Percentiles rank a stretch among this genome's conserved stretches.
phyloP scores from a whole-genome alignment of 2,329 filamentous ascomycete genomes.

The Aspergillus tamarii region DNA sequence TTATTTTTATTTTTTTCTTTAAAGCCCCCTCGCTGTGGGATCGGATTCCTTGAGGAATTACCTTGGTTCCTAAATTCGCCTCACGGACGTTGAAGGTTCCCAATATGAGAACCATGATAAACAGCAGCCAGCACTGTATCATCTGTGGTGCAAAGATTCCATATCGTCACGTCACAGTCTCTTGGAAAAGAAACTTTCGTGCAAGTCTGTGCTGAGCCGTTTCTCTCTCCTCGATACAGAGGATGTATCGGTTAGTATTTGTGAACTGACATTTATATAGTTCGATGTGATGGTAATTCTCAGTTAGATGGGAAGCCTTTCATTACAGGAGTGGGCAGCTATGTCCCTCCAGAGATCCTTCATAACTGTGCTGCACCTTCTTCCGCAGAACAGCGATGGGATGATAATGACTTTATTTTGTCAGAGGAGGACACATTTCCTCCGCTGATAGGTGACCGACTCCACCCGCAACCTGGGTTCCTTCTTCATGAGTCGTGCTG shows the following conservation, averaged over 20 bases:
- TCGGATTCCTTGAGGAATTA: background rate
- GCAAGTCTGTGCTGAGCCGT: background rate
- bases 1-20: too few species aligned
- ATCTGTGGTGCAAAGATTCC: slow-evolving; percentile 20
- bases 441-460: slow-evolving; percentile 8
- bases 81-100: background rate
- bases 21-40: background rate
- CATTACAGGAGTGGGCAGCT: slow-evolving; percentile 21
- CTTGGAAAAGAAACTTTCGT: background rate
- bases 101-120: background rate
- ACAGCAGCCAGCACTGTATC: slow-evolving; percentile 4
- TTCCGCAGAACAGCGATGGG: slow-evolving; percentile 1
- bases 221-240: background rate
- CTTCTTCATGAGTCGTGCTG: slow-evolving; percentile 27
- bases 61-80: background rate
- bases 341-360: slow-evolving; percentile 7
- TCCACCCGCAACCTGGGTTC: slow-evolving; percentile 18
- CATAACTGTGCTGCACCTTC: background rate
- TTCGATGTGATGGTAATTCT: slow-evolving; percentile 18
- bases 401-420: background rate
- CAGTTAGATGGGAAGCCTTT: slow-evolving; percentile 19
- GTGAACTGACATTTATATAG: slow-evolving; percentile 10
- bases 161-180: slow-evolving; percentile 4
- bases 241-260: background rate
- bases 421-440: slow-evolving; percentile 17